Base-by-base conservation (phyloP, 176 grass and related monocot species). In the Olyra latifolia region DNA sequence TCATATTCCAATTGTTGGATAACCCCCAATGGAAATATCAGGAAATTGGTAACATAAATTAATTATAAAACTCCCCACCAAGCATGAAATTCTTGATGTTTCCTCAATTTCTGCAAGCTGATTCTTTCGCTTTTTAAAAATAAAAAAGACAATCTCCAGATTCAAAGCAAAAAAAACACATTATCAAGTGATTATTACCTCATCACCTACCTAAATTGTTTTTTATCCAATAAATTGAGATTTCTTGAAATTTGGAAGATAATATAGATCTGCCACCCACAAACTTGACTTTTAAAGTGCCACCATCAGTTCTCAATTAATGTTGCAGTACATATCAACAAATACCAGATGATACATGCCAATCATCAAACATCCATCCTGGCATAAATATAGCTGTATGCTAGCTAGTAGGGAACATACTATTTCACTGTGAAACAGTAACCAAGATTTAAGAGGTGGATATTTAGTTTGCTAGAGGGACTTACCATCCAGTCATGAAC, bases 401-500 rank as follows among this genome's bases (percentile, higher is more conserved):
- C 5, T 58, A 57, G 32, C 47, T 54, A 62, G 56, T 50, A 62
- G 8, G 23, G 71, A 54, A 6, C 7, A 4, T 42, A 77, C 0
- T 52, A 15, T 6, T 79, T 10, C 75, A 72, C 10, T 25, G 47
- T n/a, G 66, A 86, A 8, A 45, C 68, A 66, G 20, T 66, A 49
- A 30, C 45, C 44, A 46, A 61, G 7, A 7, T 29, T 58, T 23
- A 27, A 76, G 48, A 19, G 32, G 30, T 17, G 56, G 17, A 63
- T 23, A 44, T 20, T 41, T 44, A 75, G 63, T 23, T 52, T 53
- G 39, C 24, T 68, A 76, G 41, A 84, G 14, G 16, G n/a, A 77
- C 65, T 76, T 77, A 93, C 94, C 94, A 93, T 74, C 94, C 94
- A 55, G 94, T 93, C 94, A 97, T 97, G 73, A 97, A 97, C 66